Base-by-base conservation (phyloP, 2,329 filamentous ascomycete genomes). In the Verticillium nonalfalfae region DNA sequence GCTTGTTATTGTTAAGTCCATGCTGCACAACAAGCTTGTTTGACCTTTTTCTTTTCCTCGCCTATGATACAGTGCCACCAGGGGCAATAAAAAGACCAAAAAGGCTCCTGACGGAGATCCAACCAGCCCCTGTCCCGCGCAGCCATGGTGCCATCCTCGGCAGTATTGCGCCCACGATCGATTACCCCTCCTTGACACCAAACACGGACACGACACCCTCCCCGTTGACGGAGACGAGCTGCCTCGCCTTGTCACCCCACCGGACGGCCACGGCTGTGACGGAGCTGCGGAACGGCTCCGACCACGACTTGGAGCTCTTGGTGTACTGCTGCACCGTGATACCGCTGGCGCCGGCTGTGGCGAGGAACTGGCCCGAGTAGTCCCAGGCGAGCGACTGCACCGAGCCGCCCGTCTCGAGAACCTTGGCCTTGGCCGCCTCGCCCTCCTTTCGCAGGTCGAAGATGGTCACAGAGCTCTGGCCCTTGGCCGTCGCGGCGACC, bases 391-490 rank as follows among this genome's bases (percentile, higher is more conserved):
- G 81, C 50, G 84, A 86, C 64, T 90, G 85, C 57, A 97, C 86
- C n/a, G 85, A 81, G 64, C 87, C 88, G 61, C 93, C 94, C 56
- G 90, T 88, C 66, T 97, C 92, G 50, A 99, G 81, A n/a, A 90
- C 85, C 81, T 96, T 96, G 72, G 88, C 87, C 69, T 87, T 84
- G 5, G 88, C 88, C 18, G 90, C 88, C 67, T 91, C 93, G 64
- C 94, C 90, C 67, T 97, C 87, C 77, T 96, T 97, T 68, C 95
- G 89, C 63, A 99, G 82, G 74, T 98, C 94, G 81, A 96, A 98
- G 60, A 98, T 86, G 10, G 90, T 90, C 40, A 97, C 88, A 31
- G 82, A 88, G 26, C 87, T 90, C 66, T 93, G 90, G 35, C 87
- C 88, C 74, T 92, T 88, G 62, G 89, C 87, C 7, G 89, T 88